Conservation (phyloP, 1,139 yeast species). For the Candida sp. region DNA sequence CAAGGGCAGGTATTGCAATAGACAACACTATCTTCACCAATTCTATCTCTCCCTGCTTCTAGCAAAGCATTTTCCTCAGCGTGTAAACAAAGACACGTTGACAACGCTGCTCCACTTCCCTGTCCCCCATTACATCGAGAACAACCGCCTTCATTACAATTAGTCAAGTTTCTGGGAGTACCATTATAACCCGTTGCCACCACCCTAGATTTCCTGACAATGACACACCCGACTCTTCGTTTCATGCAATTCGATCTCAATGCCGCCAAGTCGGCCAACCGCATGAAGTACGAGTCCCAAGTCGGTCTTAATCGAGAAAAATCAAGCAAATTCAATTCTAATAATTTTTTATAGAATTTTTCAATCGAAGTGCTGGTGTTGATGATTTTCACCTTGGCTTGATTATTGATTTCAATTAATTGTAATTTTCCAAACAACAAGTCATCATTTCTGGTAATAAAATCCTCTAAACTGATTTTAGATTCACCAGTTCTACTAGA, state of each 20-base stretch:
- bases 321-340: slow-evolving; percentile 53
- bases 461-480: slow-evolving; percentile 30
- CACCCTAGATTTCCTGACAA: slow-evolving; percentile 81
- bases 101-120: slow-evolving; percentile 59
- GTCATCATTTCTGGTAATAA: slow-evolving; percentile 45
- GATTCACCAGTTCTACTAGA: slow-evolving; percentile 12
- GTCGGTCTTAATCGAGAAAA: slow-evolving; percentile 75
- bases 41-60: slow-evolving; percentile 90
- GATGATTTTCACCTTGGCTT: slow-evolving; percentile 59
- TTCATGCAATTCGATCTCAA: slow-evolving; percentile 95
- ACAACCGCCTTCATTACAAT: slow-evolving; percentile 97
- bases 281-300: slow-evolving; percentile 97
- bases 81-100: slow-evolving; percentile 89
- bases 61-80: slow-evolving; percentile 96
- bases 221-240: slow-evolving; percentile 92
- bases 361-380: slow-evolving; percentile 52
- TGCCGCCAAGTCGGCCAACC: slow-evolving; percentile 90
- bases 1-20: slow-evolving; percentile 99
- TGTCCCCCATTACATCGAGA: slow-evolving; percentile 72
- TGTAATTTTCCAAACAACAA: slow-evolving; percentile 36
- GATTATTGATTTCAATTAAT: slow-evolving; percentile 49
- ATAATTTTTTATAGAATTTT: slow-evolving; percentile 49
- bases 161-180: slow-evolving; percentile 82
- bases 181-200: slow-evolving; percentile 98
- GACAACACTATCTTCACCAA: slow-evolving; percentile 53